Base-by-base conservation (phyloP, 2,329 filamentous ascomycete genomes). In the Apiospora arundinis region DNA sequence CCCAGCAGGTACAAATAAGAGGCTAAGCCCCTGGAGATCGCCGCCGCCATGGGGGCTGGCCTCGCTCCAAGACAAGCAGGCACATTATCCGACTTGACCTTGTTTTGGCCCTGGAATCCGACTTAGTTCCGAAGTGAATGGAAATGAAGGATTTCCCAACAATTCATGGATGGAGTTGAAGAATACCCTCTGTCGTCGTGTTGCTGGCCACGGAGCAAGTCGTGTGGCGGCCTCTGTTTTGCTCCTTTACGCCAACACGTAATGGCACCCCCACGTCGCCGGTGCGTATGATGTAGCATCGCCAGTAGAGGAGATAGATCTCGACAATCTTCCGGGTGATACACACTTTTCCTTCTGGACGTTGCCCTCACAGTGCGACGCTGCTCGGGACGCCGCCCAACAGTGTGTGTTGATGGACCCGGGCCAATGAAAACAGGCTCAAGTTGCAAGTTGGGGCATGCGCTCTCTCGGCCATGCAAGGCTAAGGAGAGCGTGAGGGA, bases 281-380 rank as follows among this genome's bases (percentile, higher is more conserved):
- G 56, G 28, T 40, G 56, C 56, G 56, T n/a, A 40, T 63, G 56
- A 63, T 63, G 56, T 63, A 63, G 28, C 32, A 63, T 63, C 56
- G 28, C 18, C 56, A 40, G 28, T 63, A 40, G 28, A 63, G 56
- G 56, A 40, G 56, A 63, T 63, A 63, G 56, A 63, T 63, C 56
- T 63, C 56, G 56, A 63, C 56, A 63, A 63, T 63, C 56, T 63
- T 63, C 56, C 32, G 56, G 56, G 21, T 23, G 32, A n/a, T 63
- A 63, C 56, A 63, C 56, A 40, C 56, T 63, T 21, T 40, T 40
- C 16, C n/a, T 40, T n/a, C 56, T 63, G 28, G 52, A 37, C 52
- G 28, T 63, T 5, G 56, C 56, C n/a, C 56, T 21, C 56, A 63
- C 56, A 63, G 56, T 63, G 56, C 56, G 56, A 63, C 56, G 56